Evolutionary conservation across 2,329 filamentous ascomycete genomes (phyloP).

Genomic region (Pseudogymnoascus sp.): DNA sequence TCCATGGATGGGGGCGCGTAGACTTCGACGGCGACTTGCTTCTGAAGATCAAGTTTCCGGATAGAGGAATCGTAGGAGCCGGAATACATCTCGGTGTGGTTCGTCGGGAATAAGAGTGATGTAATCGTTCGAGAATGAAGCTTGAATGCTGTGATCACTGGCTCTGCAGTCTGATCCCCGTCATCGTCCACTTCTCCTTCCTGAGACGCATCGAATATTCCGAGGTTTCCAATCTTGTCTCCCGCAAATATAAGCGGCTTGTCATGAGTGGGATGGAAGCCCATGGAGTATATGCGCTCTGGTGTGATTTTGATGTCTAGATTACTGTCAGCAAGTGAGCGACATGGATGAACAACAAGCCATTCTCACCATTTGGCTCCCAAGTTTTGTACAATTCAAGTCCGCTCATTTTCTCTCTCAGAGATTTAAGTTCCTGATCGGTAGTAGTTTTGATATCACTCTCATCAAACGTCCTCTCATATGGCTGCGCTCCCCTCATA

Average conservation of each 20-base stretch:
- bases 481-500: constrained; percentile 64
- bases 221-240: constrained; percentile 86
- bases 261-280: constrained; percentile 78
- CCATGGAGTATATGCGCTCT: constrained; percentile 77
- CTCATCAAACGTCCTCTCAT: constrained; percentile 77
- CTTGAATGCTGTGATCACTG: constrained; percentile 83
- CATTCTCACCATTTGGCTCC: constrained; percentile 62
- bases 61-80: constrained; percentile 92
- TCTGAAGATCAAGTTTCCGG: constrained; percentile 74
- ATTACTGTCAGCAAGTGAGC: neutral
- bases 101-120: constrained; percentile 68
- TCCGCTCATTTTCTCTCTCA: constrained; percentile 70
- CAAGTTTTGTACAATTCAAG: constrained; percentile 78
- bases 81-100: constrained; percentile 70
- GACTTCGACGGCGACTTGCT: constrained; percentile 70
- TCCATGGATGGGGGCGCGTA: constrained; percentile 66
- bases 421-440: constrained; percentile 63
- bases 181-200: constrained; percentile 52
- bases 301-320: constrained; percentile 85
- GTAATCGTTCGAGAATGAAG: constrained; percentile 84
- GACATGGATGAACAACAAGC: no score
- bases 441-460: constrained; percentile 74
- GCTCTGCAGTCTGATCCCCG: constrained; percentile 59
- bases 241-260: constrained; percentile 89
- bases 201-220: constrained; percentile 84